These are phyloP conservation scores for Trypanosoma platydactyli DNA, from an alignment of 208 protist species.

Conservation along the genomic window DNA sequence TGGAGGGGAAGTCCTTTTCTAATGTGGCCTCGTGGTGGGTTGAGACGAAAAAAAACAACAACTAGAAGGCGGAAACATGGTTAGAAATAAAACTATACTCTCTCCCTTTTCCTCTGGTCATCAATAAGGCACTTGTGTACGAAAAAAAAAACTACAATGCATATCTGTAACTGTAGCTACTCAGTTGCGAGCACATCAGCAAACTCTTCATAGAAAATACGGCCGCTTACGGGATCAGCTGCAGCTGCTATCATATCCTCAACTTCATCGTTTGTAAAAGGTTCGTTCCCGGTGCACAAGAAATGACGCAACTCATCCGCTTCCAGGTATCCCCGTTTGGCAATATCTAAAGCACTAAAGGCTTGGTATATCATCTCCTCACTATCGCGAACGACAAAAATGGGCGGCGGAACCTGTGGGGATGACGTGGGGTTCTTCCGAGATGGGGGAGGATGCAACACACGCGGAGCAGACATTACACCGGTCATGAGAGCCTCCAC, in stretches of 20 bases:
- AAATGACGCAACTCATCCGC: conserved; percentile 55
- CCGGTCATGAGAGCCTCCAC: conserved; percentile 81
- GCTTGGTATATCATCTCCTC: conserved; percentile 68
- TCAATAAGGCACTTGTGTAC: neutral
- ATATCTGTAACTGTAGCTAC: conserved; percentile 34
- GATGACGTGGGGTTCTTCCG: neutral
- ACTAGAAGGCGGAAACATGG: too few relatives aligned
- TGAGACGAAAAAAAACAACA: too few relatives aligned
- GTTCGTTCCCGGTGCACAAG: conserved; percentile 57
- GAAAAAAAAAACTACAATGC: too few relatives aligned
- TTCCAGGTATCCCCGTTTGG: conserved; percentile 68
- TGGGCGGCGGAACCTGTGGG: conserved; percentile 12
- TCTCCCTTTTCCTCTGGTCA: neutral
- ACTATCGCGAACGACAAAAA: conserved; percentile 46
- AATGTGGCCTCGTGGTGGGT: too few relatives aligned
- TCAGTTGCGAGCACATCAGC: conserved; percentile 73
- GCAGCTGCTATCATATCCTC: conserved; percentile 79
- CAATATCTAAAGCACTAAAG: conserved; percentile 67
- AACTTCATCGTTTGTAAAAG: conserved; percentile 72
- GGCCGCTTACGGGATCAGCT: conserved; percentile 67
- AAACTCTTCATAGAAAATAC: conserved; percentile 82
- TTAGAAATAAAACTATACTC: conserved; percentile 1
- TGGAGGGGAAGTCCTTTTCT: too few relatives aligned
- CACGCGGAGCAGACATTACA: conserved; percentile 47
- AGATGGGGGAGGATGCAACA: conserved; percentile 23